phyloP scores from a whole-genome alignment of 768 basidiomycete species.

The Kwoniella sp. region DNA sequence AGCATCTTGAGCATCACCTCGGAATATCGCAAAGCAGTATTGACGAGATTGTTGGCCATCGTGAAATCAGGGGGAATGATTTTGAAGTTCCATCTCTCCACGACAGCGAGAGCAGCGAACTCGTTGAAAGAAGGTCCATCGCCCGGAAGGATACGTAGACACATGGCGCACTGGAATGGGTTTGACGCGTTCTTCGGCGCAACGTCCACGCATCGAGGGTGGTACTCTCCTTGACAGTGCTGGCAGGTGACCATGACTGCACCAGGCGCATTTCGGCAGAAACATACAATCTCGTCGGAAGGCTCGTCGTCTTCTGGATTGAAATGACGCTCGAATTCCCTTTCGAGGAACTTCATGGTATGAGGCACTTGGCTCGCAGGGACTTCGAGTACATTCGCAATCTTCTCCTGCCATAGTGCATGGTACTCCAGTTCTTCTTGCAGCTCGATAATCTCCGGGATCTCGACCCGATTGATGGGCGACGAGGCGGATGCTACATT shows the following conservation, averaged over 20 bases:
- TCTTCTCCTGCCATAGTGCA: constrained; percentile 39
- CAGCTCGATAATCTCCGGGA: constrained; percentile 49
- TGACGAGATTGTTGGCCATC: constrained; percentile 26
- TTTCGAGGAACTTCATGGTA: constrained; percentile 26
- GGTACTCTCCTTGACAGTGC: constrained; percentile 46
- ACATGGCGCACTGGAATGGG: constrained; percentile 36
- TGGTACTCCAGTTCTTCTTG: constrained; percentile 44
- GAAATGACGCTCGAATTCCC: constrained; percentile 31
- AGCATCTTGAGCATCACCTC: constrained; percentile 21
- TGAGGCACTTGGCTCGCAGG: constrained; percentile 19
- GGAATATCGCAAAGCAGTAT: constrained; percentile 30
- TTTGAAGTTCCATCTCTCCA: constrained; percentile 41
- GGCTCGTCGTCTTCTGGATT: constrained; percentile 41
- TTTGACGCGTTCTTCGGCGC: constrained; percentile 24
- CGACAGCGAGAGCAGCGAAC: constrained; percentile 31
- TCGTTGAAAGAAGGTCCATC: constrained; percentile 34
- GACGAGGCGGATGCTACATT: constrained; percentile 38
- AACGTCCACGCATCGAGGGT: constrained; percentile 47
- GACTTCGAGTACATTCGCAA: constrained; percentile 25
- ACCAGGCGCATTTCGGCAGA: constrained; percentile 44
- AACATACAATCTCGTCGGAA: constrained; percentile 38
- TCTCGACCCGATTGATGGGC: constrained; percentile 37
- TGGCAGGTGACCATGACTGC: constrained; percentile 48
- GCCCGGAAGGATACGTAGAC: constrained; percentile 20
- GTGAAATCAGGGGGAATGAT: constrained; percentile 38